Base-by-base conservation (phyloP, 2,329 filamentous ascomycete genomes). In the Juglanconis oblonga region DNA sequence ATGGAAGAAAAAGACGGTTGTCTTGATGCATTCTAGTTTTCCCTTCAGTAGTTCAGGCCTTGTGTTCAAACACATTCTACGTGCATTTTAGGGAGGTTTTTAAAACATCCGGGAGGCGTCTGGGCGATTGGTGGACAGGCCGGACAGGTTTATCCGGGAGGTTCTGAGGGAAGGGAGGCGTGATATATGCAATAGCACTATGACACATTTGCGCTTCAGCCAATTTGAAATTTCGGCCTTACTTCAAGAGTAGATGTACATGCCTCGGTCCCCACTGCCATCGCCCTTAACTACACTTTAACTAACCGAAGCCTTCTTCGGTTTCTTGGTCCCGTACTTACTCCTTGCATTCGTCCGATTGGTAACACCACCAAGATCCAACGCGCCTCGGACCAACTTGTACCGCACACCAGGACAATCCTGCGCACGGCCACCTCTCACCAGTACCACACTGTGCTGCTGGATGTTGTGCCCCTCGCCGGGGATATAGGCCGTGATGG, bases 371-470 rank as follows among this genome's bases (percentile, higher is more conserved):
- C 92, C 92, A 94, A 99, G 76, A 84, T 99, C 95, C 76, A 97
- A 79, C 24, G 93, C 91, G 36, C 95, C 95, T 72, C 95, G 82
- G 47, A 99, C 91, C 70, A 97, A 79, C 76, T 96, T 92, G 74
- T 99, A 99, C 72, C 93, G 88, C 77, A 99, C 95, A 87, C 95
- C 95, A 63, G 95, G 95, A 79, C 95, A 99, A 87, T 99, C 95
- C 84, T 98, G 95, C 65, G 87, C 87, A 73, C 95, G 84, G 2
- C 95, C 95, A 61, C 95, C 95, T 66, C 95, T 84, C n/a, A 99
- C 93, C 66, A 98, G 81, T 58, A 99, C 95, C 51, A 99, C 95
- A 69, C 90, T 96, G 81, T 99, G 96, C 83, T 98, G 95, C 82
- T 98, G 94, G 66, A 98, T 93, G 76, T 98, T 99, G 79, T 99